Percentiles rank a stretch among this genome's conserved stretches.
phyloP scores from a whole-genome alignment of 441 rosid species.

The Populus hybrid region DNA sequence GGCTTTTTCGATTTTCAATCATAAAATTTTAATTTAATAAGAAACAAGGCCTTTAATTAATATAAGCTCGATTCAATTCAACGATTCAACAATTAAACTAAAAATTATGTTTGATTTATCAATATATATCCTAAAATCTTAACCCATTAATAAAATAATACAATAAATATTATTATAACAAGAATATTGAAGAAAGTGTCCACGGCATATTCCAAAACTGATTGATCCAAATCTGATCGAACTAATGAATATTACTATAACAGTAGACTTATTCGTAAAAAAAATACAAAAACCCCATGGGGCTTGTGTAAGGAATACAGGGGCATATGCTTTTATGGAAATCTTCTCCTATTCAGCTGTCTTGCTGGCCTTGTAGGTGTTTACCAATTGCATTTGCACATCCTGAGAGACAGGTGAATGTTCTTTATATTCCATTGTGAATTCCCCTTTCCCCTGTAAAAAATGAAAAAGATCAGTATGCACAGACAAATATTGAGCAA shows the following conservation, averaged over 20 bases:
- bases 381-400: conserved; percentile 80
- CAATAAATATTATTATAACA: too few species aligned
- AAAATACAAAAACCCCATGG: not conserved
- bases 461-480: not conserved
- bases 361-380: conserved; percentile 63
- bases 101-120: too few species aligned
- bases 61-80: too few species aligned
- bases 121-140: too few species aligned
- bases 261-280: not conserved
- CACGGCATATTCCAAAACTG: not conserved
- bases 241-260: not conserved
- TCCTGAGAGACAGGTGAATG: conserved; percentile 83
- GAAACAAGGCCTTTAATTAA: too few species aligned
- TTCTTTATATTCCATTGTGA: conserved; percentile 98
- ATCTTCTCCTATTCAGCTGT: conserved; percentile 37
- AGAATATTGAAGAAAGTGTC: too few species aligned
- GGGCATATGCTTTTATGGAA: not conserved
- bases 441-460: conserved; percentile 90
- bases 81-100: too few species aligned
- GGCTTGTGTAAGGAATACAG: not conserved
- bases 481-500: not conserved
- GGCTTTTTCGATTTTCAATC: too few species aligned
- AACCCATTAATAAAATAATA: too few species aligned
- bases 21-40: too few species aligned
- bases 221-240: not conserved